phyloP scores from a whole-genome alignment of 2,329 filamentous ascomycete genomes.

The Aspergillus sp. region DNA sequence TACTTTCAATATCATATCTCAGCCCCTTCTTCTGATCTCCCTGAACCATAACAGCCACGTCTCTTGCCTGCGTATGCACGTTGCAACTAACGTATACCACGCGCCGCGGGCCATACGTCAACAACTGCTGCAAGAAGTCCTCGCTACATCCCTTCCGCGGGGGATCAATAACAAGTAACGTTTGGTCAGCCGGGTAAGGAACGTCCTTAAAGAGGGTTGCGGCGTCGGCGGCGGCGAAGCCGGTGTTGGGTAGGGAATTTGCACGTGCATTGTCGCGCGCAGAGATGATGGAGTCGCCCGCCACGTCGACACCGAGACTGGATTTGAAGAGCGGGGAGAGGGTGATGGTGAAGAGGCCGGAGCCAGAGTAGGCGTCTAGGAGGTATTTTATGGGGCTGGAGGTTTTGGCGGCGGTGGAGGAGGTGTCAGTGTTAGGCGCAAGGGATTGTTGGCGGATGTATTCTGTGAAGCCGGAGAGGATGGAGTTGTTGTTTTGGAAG shows the following conservation, averaged over 20 bases:
- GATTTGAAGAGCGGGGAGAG: slow-evolving; percentile 77
- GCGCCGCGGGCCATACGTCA: slow-evolving; percentile 72
- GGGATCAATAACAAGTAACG: slow-evolving; percentile 94
- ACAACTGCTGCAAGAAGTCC: slow-evolving; percentile 76
- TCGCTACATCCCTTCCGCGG: slow-evolving; percentile 92
- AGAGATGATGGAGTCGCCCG: slow-evolving; percentile 71
- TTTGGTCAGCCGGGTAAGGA: slow-evolving; percentile 73
- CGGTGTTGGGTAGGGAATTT: slow-evolving; percentile 74
- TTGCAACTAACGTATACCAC: slow-evolving; percentile 97
- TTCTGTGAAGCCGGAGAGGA: slow-evolving; percentile 79
- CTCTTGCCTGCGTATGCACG: slow-evolving; percentile 93
- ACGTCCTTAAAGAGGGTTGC: slow-evolving; percentile 76
- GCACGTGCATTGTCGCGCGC: slow-evolving; percentile 75
- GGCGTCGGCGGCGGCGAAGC: slow-evolving; percentile 88
- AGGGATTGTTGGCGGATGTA: slow-evolving; percentile 82
- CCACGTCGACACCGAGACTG: slow-evolving; percentile 88
- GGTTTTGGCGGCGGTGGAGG: slow-evolving; percentile 34
- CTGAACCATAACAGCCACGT: slow-evolving; percentile 82
- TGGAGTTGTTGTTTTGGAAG: slow-evolving; percentile 99
- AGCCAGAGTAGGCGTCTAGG: slow-evolving; percentile 96
- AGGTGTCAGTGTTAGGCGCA: slow-evolving; percentile 52
- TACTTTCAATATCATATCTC: slow-evolving; percentile 82
- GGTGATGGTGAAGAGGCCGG: slow-evolving; percentile 94
- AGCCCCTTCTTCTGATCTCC: slow-evolving; percentile 49
- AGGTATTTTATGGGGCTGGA: slow-evolving; percentile 70